phyloP scores from a whole-genome alignment of 305 asterid species.

The Nicotiana rustica region DNA sequence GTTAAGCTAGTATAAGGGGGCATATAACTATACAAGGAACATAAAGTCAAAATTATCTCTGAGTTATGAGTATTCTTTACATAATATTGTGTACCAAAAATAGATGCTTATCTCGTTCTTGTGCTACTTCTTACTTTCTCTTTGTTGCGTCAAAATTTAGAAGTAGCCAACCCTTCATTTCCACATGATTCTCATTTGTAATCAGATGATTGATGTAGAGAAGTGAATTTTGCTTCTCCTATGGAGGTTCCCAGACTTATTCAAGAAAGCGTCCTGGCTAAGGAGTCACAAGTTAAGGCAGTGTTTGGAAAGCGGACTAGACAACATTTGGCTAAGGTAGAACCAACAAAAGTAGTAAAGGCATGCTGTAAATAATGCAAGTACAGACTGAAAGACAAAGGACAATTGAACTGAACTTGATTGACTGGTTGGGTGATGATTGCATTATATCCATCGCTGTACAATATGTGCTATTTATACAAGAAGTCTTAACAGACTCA shows the following conservation, averaged over 20 bases:
- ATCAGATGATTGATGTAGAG: not conserved
- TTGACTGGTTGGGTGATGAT: not conserved
- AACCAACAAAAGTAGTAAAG: not conserved
- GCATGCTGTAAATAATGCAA: not conserved
- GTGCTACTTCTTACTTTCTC: not conserved
- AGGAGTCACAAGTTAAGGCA: not conserved
- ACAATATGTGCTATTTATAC: not conserved
- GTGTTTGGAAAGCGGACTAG: not conserved
- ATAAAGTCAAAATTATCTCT: not conserved
- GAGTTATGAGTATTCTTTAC: not conserved
- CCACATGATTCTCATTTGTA: not conserved
- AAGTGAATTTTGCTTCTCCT: not conserved
- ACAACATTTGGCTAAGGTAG: not conserved
- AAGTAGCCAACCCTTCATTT: not conserved
- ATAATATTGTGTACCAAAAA: not conserved
- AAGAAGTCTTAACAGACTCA: not conserved
- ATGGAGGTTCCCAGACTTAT: not conserved
- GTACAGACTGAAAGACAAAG: not conserved
- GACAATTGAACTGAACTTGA: not conserved
- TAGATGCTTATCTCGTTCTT: not conserved
- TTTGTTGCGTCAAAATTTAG: not conserved
- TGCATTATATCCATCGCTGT: not conserved
- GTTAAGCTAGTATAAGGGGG: conserved; percentile 22
- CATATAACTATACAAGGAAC: not conserved
- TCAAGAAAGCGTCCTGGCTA: not conserved